phyloP scores from a whole-genome alignment of 257 asterid genomes.

The Verbena officinalis region DNA sequence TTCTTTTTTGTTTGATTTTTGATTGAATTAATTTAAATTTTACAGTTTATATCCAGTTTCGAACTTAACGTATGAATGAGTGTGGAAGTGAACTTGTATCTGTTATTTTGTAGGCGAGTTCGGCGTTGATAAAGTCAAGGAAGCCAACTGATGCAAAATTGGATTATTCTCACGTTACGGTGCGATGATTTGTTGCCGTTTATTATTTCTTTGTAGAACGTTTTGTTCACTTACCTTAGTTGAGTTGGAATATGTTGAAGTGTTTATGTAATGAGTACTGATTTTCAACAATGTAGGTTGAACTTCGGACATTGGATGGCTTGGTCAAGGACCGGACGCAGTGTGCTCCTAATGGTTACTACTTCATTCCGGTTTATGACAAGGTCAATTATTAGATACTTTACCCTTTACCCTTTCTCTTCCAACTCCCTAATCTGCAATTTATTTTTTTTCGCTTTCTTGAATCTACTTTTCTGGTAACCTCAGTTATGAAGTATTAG shows the following conservation, averaged over 20 bases:
- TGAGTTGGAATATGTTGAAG: neutral
- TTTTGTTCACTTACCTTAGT: neutral
- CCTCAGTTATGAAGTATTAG: neutral
- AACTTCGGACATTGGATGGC: constrained; percentile 89
- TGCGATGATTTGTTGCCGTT: constrained; percentile 24
- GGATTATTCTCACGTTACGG: constrained; percentile 91
- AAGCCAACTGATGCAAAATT: constrained; percentile 69
- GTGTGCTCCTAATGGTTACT: constrained; percentile 99
- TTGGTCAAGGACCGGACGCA: constrained; percentile 92
- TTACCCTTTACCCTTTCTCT: neutral
- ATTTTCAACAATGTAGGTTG: constrained; percentile 59
- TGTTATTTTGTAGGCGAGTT: constrained; percentile 63
- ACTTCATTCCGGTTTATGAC: constrained; percentile 96
- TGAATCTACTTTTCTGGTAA: neutral
- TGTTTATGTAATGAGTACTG: constrained; percentile 16
- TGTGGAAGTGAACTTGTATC: constrained; percentile 10
- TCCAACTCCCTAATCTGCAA: constrained; percentile 6
- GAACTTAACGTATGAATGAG: constrained; percentile 6
- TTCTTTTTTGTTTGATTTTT: constrained; percentile 6
- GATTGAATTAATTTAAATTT: constrained; percentile 6
- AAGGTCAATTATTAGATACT: constrained; percentile 50
- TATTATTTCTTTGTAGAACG: neutral
- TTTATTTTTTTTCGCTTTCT: neutral
- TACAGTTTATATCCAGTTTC: neutral
- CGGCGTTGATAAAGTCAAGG: constrained; percentile 80